Evolutionary conservation across 2,329 filamentous ascomycete genomes (phyloP).

Genomic region (Pseudogymnoascus sp.): DNA sequence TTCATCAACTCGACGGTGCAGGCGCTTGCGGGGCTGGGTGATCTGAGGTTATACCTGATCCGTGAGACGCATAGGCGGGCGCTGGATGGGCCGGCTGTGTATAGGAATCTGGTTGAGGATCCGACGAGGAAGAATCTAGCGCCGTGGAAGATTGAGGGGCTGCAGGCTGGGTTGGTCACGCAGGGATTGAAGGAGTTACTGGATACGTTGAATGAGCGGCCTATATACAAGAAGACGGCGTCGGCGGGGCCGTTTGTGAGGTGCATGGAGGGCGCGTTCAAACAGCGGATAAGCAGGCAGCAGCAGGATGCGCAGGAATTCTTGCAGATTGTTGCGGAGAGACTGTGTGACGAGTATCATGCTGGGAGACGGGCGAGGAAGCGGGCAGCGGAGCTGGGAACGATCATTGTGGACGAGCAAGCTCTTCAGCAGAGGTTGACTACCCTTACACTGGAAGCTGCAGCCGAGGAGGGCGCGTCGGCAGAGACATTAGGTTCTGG

Average conservation of each 20-base stretch:
- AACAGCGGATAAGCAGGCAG: constrained; percentile 81
- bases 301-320: constrained; percentile 99
- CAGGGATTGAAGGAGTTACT: constrained; percentile 85
- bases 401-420: neutral
- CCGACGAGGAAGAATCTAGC: constrained; percentile 39
- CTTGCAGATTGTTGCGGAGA: constrained; percentile 84
- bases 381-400: constrained; percentile 33
- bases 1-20: constrained; percentile 97
- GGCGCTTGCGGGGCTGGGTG: constrained; percentile 79
- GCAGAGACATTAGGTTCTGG: constrained; percentile 7
- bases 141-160: constrained; percentile 53
- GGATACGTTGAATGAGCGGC: constrained; percentile 85
- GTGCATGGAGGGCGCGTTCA: constrained; percentile 77
- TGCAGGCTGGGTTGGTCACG: constrained; percentile 79
- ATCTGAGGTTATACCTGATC: constrained; percentile 86
- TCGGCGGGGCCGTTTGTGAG: constrained; percentile 77
- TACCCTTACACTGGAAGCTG: neutral
- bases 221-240: constrained; percentile 89
- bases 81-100: constrained; percentile 70
- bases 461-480: constrained; percentile 3
- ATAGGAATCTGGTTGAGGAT: constrained; percentile 51
- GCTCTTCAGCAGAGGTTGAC: constrained; percentile 1
- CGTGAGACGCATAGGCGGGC: constrained; percentile 78
- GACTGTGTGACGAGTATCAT: constrained; percentile 89
- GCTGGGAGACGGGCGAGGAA: constrained; percentile 68